Base-by-base conservation (phyloP, 2,329 filamentous ascomycete genomes). In the Magnaporthiopsis incrustans region DNA sequence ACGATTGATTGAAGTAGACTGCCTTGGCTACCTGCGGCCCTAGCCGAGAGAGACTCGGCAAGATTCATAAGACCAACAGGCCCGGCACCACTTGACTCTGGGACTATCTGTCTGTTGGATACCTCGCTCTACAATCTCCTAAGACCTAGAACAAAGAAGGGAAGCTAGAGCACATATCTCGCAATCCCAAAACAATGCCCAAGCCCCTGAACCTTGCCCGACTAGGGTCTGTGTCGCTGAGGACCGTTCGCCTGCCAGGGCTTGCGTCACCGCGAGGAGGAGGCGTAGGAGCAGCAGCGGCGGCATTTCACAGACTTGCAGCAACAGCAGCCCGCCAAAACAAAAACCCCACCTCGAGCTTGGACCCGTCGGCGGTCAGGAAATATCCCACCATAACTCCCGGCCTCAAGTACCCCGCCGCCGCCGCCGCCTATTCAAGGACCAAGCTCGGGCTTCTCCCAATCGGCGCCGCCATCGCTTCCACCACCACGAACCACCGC, bases 391-490 rank as follows among this genome's bases (percentile, higher is more conserved):
- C 44, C 44, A 2, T 22, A 8, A 53, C n/a, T 30, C 30, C 30
- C 44, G 44, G 33, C 32, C 44, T 56, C 60, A 44, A 50, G 27
- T 62, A 62, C 60, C 60, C 60, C 60, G 26, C 60, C 60, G 60
- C 26, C 18, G 60, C 35, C 18, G 60, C 35, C 18, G 33, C 59
- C 18, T 18, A 26, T 26, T 35, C 44, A 18, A 62, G 60, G 44
- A 53, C 25, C 26, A 50, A 50, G 8, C 25, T 25, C 27, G 38
- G 30, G 35, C 56, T 33, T 22, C 35, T 18, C 30, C 33, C 27
- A 33, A 44, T 26, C 10, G 27, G 44, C 44, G 60, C 25, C 33
- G 35, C 35, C 35, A 38, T 12, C 11, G 12, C 35, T 38, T n/a
- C 27, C 22, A 32, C 60, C 27, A 62, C 25, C 25, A 57, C n/a